A percentile compares a stretch with the other conserved stretches of the same genome.
These are phyloP conservation scores for Calcarisporium arbuscula DNA, from an alignment of 2,329 filamentous ascomycete species.

Conservation along the genomic window DNA sequence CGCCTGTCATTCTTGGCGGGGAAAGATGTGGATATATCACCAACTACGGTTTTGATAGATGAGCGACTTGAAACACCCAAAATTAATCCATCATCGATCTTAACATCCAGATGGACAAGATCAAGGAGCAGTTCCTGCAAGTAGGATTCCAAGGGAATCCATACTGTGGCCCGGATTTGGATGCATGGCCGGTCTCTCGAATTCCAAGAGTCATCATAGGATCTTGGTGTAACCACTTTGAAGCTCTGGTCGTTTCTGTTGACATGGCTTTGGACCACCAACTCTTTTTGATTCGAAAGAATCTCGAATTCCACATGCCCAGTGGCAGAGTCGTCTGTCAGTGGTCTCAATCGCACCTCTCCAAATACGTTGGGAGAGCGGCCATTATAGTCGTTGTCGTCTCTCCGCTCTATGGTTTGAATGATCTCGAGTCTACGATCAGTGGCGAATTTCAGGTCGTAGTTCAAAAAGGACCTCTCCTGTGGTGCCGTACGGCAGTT, in stretches of 20 bases:
- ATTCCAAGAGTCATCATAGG: slow-evolving; percentile 25
- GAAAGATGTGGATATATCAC: slow-evolving; percentile 30
- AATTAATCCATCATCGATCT: slow-evolving; percentile 33
- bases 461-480: too few relatives aligned
- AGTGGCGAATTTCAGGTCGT: slow-evolving; percentile 27
- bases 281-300: slow-evolving; percentile 35
- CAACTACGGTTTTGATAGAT: slow-evolving; percentile 28
- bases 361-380: slow-evolving; percentile 35
- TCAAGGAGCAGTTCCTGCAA: slow-evolving; percentile 31
- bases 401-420: slow-evolving; percentile 25
- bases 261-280: slow-evolving; percentile 28
- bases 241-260: slow-evolving; percentile 31
- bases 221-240: slow-evolving; percentile 31
- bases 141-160: slow-evolving; percentile 33
- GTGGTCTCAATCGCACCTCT: slow-evolving; percentile 37
- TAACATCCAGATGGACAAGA: slow-evolving; percentile 32
- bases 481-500: too few relatives aligned
- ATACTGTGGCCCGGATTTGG: slow-evolving; percentile 40
- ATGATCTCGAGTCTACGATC: slow-evolving; percentile 31
- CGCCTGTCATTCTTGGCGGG: slow-evolving; percentile 19
- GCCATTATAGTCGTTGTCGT: slow-evolving; percentile 11
- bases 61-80: slow-evolving; percentile 23
- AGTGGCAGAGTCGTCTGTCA: slow-evolving; percentile 20
- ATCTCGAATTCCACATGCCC: slow-evolving; percentile 38
- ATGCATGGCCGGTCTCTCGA: slow-evolving; percentile 34